Base-by-base conservation (phyloP, 169 alveolate species). In the Theileria orientalis region DNA sequence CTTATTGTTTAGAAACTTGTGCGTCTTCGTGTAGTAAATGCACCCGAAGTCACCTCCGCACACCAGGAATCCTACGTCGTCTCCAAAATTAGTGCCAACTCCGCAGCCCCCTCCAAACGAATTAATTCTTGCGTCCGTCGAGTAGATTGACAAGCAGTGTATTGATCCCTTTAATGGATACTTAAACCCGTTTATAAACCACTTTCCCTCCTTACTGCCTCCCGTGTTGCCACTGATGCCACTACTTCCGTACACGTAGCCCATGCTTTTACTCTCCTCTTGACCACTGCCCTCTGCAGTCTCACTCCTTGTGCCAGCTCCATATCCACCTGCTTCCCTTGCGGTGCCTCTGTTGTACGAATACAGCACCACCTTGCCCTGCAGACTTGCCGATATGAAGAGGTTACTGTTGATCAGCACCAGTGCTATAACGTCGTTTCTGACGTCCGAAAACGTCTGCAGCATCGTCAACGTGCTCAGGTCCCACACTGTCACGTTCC, bases 401-500 rank as follows among this genome's bases (percentile, higher is more conserved):
- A 86, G 75, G 44, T 82, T 80, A 44, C 72, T 73, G 11, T 70
- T 44, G 1, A 71, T 59, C 19, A 82, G 67, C 7, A 75, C 77
- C 67, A 82, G 67, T 32, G 83, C 37, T 16, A 82, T 57, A 19
- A 82, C 84, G 64, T 82, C 89, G 6, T 69, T 70, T 27, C 64
- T 59, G 40, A 74, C 85, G 37, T 82, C 85, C 52, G 72, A 64
- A 70, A 82, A 74, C 79, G 61, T 54, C 37, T 66, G 62, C 46
- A 46, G 68, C 80, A 73, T 69, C 16, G 84, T 82, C 35, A 75
- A 64, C 42, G 83, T 64, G 19, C 47, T 40, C 40, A 74, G 49
- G 56, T 82, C 84, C 89, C 89, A 82, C 27, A 82, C 37, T 21
- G 60, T 82, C 11, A 82, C 80, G 54, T 66, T 82, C 14, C 89